Base-by-base conservation (phyloP, 805 yeast genomes). In the Wickerhamiella sorbophila region DNA sequence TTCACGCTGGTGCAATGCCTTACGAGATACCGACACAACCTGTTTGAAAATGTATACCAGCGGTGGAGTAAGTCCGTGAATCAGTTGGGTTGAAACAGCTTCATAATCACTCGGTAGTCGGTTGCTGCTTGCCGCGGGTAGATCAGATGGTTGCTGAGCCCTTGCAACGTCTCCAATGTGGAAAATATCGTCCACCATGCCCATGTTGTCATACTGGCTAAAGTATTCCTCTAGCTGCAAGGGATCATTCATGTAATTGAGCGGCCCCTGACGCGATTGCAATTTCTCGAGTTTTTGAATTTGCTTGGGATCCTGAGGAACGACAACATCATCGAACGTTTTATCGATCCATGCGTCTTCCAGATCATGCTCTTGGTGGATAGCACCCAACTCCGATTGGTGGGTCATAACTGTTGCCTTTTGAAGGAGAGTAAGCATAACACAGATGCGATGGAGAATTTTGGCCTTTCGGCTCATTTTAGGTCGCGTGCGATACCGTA, bases 21-120 rank as follows among this genome's bases (percentile, higher is more conserved):
- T 71, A 40, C 87, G 66, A 15, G 81, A 66, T 29, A 82, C 56
- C 44, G 74, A 74, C 2, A 80, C 84, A 14, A 81, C 77, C 47
- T 79, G 83, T 44, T 80, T 72, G 59, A 85, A 82, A 41, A 84
- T 61, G 18, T 77, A 52, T 42, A 83, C 77, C 34, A 85, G 63
- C 2, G 94, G 79, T 53, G 81, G 83, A 5, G 95, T 94, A 43
- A 85, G 63, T 0, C 94, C 94, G 56, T 82, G 84, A 39, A 84
- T 64, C 0, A 87, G 82, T 57, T 81, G 93, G 1, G 87, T 77
- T 6, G 86, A 77, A 18, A 48, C 52, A 24, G 54, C 49, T 31
- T 43, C 49, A 15, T 43, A 44, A 12, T 44, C 43, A 24, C 20
- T 31, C 3, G 45, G 45, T 19, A 40, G 33, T 19, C 19, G 29